Evolutionary conservation across 148 eudicot genomes (phyloP), one percentile per base, ranked within the genome.

Genomic region (Amaranthus palmeri): DNA sequence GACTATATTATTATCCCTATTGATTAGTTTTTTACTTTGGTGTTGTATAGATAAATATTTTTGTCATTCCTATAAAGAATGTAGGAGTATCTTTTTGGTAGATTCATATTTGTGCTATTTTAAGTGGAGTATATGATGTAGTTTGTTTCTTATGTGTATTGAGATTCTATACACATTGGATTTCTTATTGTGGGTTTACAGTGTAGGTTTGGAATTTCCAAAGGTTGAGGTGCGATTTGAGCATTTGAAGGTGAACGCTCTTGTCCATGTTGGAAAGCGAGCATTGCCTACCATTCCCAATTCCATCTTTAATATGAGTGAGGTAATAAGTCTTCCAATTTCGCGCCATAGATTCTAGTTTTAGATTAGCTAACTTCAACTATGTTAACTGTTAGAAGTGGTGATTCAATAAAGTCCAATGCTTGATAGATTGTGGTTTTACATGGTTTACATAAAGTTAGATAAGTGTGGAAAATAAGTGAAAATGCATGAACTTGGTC

Each of bases 201-300:
- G 98, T 67, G 98, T 90, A 77, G 89, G 88, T 72, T 68, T 93
- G 85, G 88, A 93, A 58, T 88, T 93, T 79, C 98, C 98, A 10
- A 86, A 78, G 79, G 86, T 90, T 73, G 96, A 93, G 78, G 85
- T 93, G 71, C 86, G 98, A 17, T 93, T 84, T 82, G 86, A 90
- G 69, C 78, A 88, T 82, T 80, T 93, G 82, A 84, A 81, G 48
- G 88, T 90, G 59, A 92, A 93, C 71, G 90, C 96, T 54, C 83
- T 68, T 11, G 84, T 90, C 61, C 96, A 93, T 79, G 95, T 93
- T 51, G 98, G 98, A 82, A 86, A 88, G 76, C 86, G 98, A 81
- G 96, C 96, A 65, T 76, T 93, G 84, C 98, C 98, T 47, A 88
- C 96, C 67, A 79, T 93, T 52, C 96, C 95, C 44, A 93, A 93